Evolutionary conservation across 2,329 filamentous ascomycete species (phyloP).

Genomic region (Cryphonectria japonica): DNA sequence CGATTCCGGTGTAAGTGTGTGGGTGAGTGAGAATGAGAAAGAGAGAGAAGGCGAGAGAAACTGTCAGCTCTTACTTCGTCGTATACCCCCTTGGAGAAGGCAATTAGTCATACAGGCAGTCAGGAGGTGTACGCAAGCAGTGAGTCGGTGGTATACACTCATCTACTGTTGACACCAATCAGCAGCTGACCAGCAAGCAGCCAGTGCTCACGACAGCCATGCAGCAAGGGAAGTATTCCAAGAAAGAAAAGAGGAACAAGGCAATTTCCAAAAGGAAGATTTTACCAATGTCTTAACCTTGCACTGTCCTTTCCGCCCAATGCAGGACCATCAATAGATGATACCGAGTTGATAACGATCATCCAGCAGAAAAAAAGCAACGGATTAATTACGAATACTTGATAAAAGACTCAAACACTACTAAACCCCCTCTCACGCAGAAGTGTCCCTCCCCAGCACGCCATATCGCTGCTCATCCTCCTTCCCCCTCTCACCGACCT

Average conservation of each 20-base stretch:
- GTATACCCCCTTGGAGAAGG: not conserved
- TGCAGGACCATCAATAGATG: not conserved
- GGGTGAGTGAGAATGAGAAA: not conserved
- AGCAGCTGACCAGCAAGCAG: not conserved
- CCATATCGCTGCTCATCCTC: conserved; percentile 22
- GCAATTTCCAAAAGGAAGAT: too few species aligned
- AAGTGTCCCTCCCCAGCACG: conserved; percentile 21
- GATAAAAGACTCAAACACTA: not conserved
- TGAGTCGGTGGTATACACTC: conserved; percentile 1
- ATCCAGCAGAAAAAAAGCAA: not conserved
- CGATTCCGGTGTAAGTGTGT: conserved; percentile 8
- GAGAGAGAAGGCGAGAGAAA: not conserved
- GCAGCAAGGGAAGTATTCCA: not conserved
- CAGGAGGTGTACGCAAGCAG: conserved; percentile 22
- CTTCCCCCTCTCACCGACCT: conserved; percentile 9
- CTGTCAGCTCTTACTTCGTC: not conserved
- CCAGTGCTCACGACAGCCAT: too few species aligned
- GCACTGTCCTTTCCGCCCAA: too few species aligned
- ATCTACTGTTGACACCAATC: not conserved
- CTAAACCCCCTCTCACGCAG: not conserved
- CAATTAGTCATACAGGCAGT: conserved; percentile 7
- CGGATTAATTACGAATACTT: not conserved
- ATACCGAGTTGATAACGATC: not conserved
- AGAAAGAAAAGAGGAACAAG: not conserved
- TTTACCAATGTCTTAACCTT: too few species aligned